Evolutionary conservation across 768 basidiomycete species (phyloP).

Genomic region (Russula abietina): DNA sequence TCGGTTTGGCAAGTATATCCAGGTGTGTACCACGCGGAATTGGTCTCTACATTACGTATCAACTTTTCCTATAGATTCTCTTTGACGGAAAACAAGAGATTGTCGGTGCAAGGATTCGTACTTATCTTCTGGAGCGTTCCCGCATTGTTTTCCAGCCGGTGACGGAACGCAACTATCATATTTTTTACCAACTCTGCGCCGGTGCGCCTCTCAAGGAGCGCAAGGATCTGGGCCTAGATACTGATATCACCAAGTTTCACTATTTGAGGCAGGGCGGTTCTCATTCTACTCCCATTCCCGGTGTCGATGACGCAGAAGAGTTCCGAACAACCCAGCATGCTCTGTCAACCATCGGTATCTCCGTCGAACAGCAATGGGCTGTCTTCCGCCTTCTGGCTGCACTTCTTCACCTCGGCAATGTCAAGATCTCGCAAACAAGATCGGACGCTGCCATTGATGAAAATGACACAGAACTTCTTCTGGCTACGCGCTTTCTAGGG

Average conservation of each 20-base stretch:
- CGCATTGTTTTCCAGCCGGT: constrained; percentile 96
- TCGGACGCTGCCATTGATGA: constrained; percentile 83
- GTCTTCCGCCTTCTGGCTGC: constrained; percentile 92
- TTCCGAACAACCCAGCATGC: constrained; percentile 92
- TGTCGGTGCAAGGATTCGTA: constrained; percentile 97
- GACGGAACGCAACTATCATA: constrained; percentile 98
- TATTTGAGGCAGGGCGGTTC: constrained; percentile 94
- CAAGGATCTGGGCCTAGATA: constrained; percentile 87
- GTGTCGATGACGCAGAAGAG: constrained; percentile 95
- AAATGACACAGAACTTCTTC: constrained; percentile 67
- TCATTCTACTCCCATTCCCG: constrained; percentile 74
- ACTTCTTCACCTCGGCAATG: constrained; percentile 95
- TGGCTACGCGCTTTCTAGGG: constrained; percentile 87
- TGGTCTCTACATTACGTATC: not conserved
- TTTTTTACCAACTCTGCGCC: constrained; percentile 98
- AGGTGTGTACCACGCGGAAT: constrained; percentile 50
- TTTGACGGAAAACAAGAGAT: constrained; percentile 96
- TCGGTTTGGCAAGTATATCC: constrained; percentile 98
- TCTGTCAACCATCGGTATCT: constrained; percentile 93
- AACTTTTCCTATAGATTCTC: constrained; percentile 61
- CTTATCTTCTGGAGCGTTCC: constrained; percentile 95
- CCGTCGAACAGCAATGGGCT: constrained; percentile 97
- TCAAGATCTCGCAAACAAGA: constrained; percentile 77
- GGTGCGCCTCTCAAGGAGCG: constrained; percentile 94
- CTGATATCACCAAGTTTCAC: constrained; percentile 79